Percentiles rank a stretch among this genome's conserved stretches.
Conservation (phyloP, 2,329 filamentous ascomycete species). For the Ophiostoma australiae region DNA sequence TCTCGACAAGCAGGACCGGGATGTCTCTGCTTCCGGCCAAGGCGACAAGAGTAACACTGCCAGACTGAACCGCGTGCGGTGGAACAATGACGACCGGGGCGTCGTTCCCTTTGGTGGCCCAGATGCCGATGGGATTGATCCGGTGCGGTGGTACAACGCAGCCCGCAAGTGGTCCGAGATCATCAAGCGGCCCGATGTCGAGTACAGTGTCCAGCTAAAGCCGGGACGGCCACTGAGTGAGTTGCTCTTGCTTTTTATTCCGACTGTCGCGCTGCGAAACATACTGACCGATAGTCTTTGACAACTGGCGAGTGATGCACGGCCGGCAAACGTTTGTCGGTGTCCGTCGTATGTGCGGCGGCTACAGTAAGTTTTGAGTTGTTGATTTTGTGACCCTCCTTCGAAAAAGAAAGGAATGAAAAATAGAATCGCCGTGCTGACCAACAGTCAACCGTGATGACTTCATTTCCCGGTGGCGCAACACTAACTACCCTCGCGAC, state of each 20-base stretch:
- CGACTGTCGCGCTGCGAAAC: background rate
- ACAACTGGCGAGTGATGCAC: slow-evolving; percentile 94
- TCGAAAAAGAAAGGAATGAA: too few relatives aligned
- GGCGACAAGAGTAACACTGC: background rate
- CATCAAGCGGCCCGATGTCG: slow-evolving; percentile 57
- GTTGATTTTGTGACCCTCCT: background rate
- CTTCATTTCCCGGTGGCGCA: slow-evolving; percentile 69
- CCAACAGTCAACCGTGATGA: slow-evolving; percentile 69
- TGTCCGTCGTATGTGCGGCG: slow-evolving; percentile 81
- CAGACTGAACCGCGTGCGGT: slow-evolving; percentile 60
- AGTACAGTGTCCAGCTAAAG: slow-evolving; percentile 75
- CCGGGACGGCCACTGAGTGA: slow-evolving; percentile 73
- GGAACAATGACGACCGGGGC: slow-evolving; percentile 90
- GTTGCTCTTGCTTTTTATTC: slow-evolving; percentile 31
- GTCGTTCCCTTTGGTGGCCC: slow-evolving; percentile 51
- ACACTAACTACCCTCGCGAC: slow-evolving; percentile 58
- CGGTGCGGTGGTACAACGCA: slow-evolving; percentile 70
- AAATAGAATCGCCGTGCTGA: slow-evolving; percentile 7
- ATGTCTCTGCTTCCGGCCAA: slow-evolving; percentile 10
- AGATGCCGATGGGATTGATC: slow-evolving; percentile 34
- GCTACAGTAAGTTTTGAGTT: slow-evolving; percentile 63
- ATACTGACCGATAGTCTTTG: slow-evolving; percentile 61
- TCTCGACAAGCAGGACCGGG: slow-evolving; percentile 35
- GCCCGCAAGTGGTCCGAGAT: slow-evolving; percentile 70
- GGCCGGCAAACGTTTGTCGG: slow-evolving; percentile 80